These are phyloP conservation scores for Pichia phayaonensis DNA, from an alignment of 805 yeast species.

Conservation along the genomic window DNA sequence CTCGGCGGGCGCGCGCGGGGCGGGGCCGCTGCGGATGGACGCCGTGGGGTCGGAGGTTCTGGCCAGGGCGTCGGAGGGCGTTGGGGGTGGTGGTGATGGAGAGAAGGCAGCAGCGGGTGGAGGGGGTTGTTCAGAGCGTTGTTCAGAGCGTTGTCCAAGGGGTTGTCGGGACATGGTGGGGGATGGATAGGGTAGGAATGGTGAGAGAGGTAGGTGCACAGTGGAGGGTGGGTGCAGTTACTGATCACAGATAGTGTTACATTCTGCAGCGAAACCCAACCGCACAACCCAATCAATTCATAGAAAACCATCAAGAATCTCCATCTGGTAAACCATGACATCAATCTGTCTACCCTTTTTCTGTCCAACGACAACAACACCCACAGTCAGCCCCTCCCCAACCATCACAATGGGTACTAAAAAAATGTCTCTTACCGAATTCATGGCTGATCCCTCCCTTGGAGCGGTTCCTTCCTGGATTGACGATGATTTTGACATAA, in stretches of 20 bases:
- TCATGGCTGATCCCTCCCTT: constrained; percentile 35
- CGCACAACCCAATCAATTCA: no score
- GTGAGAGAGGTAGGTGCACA: no score
- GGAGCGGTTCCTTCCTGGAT: constrained; percentile 51
- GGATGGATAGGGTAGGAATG: no score
- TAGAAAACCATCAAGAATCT: no score
- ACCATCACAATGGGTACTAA: constrained; percentile 22
- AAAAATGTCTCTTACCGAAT: constrained; percentile 41
- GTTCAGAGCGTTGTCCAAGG: background rate
- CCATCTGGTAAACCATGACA: background rate
- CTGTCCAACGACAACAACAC: no score
- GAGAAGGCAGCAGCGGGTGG: no score
- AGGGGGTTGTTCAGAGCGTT: background rate
- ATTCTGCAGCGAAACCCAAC: no score
- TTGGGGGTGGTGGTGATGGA: no score
- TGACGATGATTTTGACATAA: constrained; percentile 54
- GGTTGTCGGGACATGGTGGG: no score
- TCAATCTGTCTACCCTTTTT: background rate
- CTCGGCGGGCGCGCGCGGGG: constrained; percentile 47
- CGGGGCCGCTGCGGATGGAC: background rate
- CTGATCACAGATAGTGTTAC: no score
- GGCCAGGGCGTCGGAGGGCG: background rate
- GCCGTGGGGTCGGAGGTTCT: background rate
- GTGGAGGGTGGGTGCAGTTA: no score
- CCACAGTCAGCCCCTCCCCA: no score